Evolutionary conservation across 805 yeast genomes (phyloP).

Genomic region (Candida chauliodis): DNA sequence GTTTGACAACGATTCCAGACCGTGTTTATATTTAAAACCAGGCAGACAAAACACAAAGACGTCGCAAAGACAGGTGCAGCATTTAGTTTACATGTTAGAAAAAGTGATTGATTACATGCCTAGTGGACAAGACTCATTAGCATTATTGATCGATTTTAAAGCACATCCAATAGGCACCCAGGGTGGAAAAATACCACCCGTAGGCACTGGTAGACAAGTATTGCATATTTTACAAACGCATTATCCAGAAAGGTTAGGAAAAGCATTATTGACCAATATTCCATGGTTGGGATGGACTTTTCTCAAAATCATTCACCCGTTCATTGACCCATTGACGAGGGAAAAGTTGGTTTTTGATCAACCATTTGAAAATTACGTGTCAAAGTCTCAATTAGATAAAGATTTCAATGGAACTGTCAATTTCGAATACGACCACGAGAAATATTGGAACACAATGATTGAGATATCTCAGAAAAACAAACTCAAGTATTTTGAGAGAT

Average conservation of each 20-base stretch:
- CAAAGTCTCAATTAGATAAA: slow-evolving; percentile 73
- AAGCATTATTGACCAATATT: slow-evolving; percentile 85
- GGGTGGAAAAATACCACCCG: slow-evolving; percentile 78
- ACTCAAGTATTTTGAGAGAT: slow-evolving; percentile 63
- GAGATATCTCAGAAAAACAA: slow-evolving; percentile 59
- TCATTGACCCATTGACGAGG: slow-evolving; percentile 92
- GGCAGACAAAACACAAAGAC: slow-evolving; percentile 95
- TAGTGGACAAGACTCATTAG: slow-evolving; percentile 90
- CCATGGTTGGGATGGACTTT: slow-evolving; percentile 95
- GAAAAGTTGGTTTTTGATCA: slow-evolving; percentile 91
- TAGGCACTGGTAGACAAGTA: slow-evolving; percentile 86
- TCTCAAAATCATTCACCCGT: slow-evolving; percentile 86
- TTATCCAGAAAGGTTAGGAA: slow-evolving; percentile 95
- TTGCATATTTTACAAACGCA: slow-evolving; percentile 92
- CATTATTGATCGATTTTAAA: slow-evolving; percentile 88
- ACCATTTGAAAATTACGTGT: slow-evolving; percentile 81
- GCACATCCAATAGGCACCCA: slow-evolving; percentile 61
- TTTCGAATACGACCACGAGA: slow-evolving; percentile 75
- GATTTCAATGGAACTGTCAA: slow-evolving; percentile 83
- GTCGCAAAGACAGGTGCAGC: slow-evolving; percentile 90
- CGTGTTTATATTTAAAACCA: slow-evolving; percentile 87
- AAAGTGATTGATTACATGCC: slow-evolving; percentile 94
- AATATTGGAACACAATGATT: slow-evolving; percentile 73
- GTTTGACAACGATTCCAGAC: slow-evolving; percentile 83
- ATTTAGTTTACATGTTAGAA: slow-evolving; percentile 88